phyloP scores from a whole-genome alignment of 2,329 filamentous ascomycete genomes.

The Beauveria bassiana region DNA sequence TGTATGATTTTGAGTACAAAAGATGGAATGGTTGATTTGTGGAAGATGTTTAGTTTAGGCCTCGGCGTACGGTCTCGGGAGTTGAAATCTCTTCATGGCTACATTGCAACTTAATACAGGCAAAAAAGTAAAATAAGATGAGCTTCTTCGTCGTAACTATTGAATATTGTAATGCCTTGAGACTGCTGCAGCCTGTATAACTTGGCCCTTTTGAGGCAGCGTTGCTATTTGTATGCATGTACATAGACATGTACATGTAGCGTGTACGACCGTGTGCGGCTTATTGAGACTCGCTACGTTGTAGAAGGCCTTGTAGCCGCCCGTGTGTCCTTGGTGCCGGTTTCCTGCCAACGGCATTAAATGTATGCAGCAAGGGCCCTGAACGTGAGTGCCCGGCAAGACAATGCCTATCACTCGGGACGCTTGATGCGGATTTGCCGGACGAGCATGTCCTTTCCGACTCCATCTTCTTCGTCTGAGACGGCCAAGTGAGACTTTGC shows the following conservation, averaged over 20 bases:
- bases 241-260: no score
- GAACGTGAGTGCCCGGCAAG: neutral
- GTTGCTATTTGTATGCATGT: neutral
- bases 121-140: neutral
- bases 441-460: neutral
- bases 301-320: neutral
- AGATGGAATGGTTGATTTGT: constrained; percentile 11
- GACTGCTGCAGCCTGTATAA: neutral
- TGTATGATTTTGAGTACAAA: neutral
- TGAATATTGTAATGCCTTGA: neutral
- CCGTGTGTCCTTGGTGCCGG: neutral
- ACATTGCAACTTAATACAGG: neutral
- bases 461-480: neutral
- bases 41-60: neutral
- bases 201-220: neutral
- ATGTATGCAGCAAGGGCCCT: neutral
- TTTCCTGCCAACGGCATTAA: neutral
- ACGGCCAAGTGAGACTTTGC: neutral
- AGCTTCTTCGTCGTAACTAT: neutral
- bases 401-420: neutral
- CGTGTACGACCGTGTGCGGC: neutral
- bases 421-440: neutral
- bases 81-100: neutral
- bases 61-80: constrained; percentile 9
- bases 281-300: neutral